phyloP scores from a whole-genome alignment of 169 alveolate genomes.

The Perkinsus chesapeaki region DNA sequence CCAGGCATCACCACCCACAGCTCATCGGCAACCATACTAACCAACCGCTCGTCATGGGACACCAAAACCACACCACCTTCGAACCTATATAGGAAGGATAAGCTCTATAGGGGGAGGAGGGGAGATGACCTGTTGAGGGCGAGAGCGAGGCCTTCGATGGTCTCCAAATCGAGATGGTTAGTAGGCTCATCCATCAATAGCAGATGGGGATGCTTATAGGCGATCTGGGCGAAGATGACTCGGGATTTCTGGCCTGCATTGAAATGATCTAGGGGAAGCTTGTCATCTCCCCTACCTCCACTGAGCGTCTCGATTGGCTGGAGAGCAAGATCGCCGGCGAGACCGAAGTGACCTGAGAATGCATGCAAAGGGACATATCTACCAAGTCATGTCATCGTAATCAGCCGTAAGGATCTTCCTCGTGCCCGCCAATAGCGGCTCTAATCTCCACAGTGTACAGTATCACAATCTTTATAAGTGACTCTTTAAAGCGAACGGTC shows the following conservation, averaged over 20 bases:
- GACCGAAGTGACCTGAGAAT: constrained; percentile 64
- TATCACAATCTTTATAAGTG: no score
- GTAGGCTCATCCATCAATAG: constrained; percentile 91
- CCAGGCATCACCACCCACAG: constrained; percentile 57
- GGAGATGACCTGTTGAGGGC: constrained; percentile 81
- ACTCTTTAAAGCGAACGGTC: constrained; percentile 22
- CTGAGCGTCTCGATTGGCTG: constrained; percentile 75
- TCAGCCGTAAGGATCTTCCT: no score
- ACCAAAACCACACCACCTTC: constrained; percentile 76
- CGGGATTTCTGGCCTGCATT: constrained; percentile 67
- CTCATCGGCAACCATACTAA: constrained; percentile 66
- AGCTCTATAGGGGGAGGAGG: constrained; percentile 67
- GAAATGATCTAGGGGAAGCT: no score
- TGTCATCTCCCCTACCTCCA: constrained; percentile 51
- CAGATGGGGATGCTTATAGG: constrained; percentile 72
- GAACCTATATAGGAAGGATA: constrained; percentile 19
- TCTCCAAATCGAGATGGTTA: constrained; percentile 79
- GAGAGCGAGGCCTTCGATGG: constrained; percentile 70
- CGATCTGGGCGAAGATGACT: constrained; percentile 74
- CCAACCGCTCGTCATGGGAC: constrained; percentile 76
- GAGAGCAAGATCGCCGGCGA: constrained; percentile 69
- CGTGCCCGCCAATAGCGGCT: background rate
- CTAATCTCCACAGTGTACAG: background rate
- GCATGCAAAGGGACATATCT: no score
- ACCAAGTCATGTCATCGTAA: no score